phyloP scores from a whole-genome alignment of 371 early-diverging fungal genomes.

The Mortierella sp. region DNA sequence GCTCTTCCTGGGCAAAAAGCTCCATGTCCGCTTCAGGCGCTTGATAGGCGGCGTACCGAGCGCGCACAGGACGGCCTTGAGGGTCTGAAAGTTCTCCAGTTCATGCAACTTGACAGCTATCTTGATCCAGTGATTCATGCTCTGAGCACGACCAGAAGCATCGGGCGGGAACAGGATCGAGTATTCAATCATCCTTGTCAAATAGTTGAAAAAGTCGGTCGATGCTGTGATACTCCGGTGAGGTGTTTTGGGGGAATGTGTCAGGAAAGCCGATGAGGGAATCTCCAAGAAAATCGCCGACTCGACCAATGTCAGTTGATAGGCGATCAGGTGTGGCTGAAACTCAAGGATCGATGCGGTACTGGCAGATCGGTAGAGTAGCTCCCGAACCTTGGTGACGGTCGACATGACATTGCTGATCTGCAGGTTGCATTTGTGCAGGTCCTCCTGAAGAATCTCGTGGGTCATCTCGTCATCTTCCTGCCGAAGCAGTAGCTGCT shows the following conservation, averaged over 20 bases:
- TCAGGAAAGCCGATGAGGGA: conserved; percentile 72
- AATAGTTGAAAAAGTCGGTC: conserved; percentile 88
- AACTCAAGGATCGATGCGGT: conserved; percentile 75
- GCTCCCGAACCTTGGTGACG: conserved; percentile 68
- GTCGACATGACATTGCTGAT: conserved; percentile 66
- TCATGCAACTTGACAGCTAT: conserved; percentile 75
- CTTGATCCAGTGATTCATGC: conserved; percentile 83
- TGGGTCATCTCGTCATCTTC: conserved; percentile 57
- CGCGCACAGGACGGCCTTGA: conserved; percentile 82
- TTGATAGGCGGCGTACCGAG: conserved; percentile 83
- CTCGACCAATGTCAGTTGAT: conserved; percentile 82
- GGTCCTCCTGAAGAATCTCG: conserved; percentile 58
- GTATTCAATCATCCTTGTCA: conserved; percentile 82
- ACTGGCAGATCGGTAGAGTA: conserved; percentile 71
- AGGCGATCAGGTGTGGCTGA: conserved; percentile 77
- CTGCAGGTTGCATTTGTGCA: conserved; percentile 60
- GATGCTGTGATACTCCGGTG: conserved; percentile 79
- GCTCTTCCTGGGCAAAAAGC: conserved; percentile 77
- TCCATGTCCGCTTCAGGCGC: conserved; percentile 84
- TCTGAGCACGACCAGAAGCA: conserved; percentile 73
- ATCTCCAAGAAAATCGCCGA: conserved; percentile 78
- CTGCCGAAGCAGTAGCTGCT: background rate
- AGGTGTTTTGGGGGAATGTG: conserved; percentile 78
- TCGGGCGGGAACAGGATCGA: conserved; percentile 75
- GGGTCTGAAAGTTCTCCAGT: conserved; percentile 80